These are phyloP conservation scores for Buddleja alternifolia DNA, from an alignment of 257 asterid species.

Conservation along the genomic window DNA sequence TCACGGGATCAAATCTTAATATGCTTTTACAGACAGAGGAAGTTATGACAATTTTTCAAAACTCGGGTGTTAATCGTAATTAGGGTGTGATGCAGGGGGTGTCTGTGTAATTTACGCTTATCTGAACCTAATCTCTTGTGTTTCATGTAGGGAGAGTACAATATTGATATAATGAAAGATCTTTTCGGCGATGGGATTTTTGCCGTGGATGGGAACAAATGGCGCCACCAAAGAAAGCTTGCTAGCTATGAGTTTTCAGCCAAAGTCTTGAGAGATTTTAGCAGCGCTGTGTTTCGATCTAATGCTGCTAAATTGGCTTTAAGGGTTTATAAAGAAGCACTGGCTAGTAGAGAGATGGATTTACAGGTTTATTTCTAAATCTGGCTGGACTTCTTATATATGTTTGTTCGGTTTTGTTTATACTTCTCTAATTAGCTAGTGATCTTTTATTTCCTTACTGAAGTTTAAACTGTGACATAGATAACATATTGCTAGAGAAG, in stretches of 20 bases:
- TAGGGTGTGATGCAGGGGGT: background rate
- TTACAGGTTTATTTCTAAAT: constrained; percentile 37
- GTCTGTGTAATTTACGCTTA: too few relatives aligned
- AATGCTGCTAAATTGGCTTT: constrained; percentile 42
- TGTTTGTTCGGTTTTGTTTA: background rate
- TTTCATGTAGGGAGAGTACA: constrained; percentile 37
- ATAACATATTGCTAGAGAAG: background rate
- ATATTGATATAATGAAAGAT: constrained; percentile 41
- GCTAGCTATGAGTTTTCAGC: constrained; percentile 54
- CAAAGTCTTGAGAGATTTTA: constrained; percentile 45
- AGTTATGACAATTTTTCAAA: too few relatives aligned
- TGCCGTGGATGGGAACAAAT: constrained; percentile 51
- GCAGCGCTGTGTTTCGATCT: constrained; percentile 41
- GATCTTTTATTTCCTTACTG: background rate
- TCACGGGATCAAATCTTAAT: too few relatives aligned
- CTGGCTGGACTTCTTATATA: background rate
- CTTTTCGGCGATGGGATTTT: constrained; percentile 54
- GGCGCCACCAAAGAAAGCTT: constrained; percentile 48
- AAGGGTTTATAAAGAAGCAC: constrained; percentile 32
- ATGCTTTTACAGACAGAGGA: too few relatives aligned
- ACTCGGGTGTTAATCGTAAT: too few relatives aligned
- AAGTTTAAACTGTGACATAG: background rate
- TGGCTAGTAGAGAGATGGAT: constrained; percentile 32
- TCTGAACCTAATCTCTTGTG: background rate
- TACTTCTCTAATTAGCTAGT: background rate